Conservation (phyloP, 768 basidiomycete genomes). For the Hypholoma fasciculare region DNA sequence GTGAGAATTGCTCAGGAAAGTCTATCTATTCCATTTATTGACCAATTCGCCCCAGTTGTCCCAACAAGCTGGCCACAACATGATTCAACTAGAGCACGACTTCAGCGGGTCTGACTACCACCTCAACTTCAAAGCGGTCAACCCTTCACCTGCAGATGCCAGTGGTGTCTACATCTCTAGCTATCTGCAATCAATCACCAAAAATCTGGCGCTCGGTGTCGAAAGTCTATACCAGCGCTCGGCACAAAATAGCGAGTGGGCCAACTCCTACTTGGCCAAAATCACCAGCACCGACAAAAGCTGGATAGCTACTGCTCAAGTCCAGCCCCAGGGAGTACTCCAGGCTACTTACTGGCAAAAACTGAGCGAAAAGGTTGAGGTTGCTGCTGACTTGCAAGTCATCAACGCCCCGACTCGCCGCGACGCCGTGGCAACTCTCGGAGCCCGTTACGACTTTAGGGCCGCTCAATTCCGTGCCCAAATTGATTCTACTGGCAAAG, state of each 20-base stretch:
- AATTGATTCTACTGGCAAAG: constrained; percentile 92
- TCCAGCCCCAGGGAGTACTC: constrained; percentile 79
- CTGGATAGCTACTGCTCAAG: constrained; percentile 93
- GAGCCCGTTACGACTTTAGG: constrained; percentile 95
- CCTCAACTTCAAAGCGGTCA: constrained; percentile 84
- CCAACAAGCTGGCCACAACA: constrained; percentile 75
- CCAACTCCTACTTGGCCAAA: constrained; percentile 80
- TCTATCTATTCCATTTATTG: background rate
- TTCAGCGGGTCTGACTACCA: constrained; percentile 86
- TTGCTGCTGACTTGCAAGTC: constrained; percentile 91
- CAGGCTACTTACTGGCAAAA: constrained; percentile 98
- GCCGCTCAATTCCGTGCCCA: constrained; percentile 94
- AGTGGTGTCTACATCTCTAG: constrained; percentile 92
- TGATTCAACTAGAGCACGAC: constrained; percentile 95
- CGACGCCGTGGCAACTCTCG: constrained; percentile 91
- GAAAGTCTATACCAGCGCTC: constrained; percentile 85
- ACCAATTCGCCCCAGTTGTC: constrained; percentile 58
- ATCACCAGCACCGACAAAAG: constrained; percentile 67
- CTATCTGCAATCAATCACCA: constrained; percentile 91
- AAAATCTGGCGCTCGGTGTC: constrained; percentile 84
- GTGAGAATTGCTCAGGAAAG: constrained; percentile 42
- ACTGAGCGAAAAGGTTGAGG: constrained; percentile 92
- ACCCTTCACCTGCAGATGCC: constrained; percentile 84
- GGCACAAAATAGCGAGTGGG: constrained; percentile 67
- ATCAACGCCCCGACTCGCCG: constrained; percentile 77